phyloP scores from a whole-genome alignment of 2,329 filamentous ascomycete genomes.

The Gnomoniopsis sp. region DNA sequence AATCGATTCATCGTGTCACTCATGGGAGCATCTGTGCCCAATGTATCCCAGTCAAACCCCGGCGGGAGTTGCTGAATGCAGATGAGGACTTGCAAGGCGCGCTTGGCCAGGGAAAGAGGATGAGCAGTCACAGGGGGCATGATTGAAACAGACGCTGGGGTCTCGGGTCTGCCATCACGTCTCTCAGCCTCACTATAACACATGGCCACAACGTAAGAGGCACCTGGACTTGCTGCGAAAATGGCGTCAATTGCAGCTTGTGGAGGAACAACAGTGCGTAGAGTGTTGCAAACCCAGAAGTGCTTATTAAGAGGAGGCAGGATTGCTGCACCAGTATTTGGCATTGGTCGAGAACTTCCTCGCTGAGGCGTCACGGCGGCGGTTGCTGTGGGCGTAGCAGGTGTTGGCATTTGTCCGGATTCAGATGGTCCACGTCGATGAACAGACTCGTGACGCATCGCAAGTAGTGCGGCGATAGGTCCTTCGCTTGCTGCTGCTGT shows the following conservation, averaged over 20 bases:
- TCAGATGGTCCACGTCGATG: conserved; percentile 11
- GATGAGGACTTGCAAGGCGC: conserved; percentile 42
- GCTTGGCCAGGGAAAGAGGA: conserved; percentile 44
- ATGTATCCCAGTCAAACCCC: conserved; percentile 23
- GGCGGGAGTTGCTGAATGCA: conserved; percentile 45
- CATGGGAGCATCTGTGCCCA: conserved; percentile 25
- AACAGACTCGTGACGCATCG: conserved; percentile 20
- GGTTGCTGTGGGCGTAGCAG: conserved; percentile 5
- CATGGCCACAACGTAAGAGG: conserved; percentile 27
- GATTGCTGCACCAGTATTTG: conserved; percentile 15
- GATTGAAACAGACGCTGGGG: conserved; percentile 21
- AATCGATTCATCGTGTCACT: conserved; percentile 30
- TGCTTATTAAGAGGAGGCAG: conserved; percentile 22
- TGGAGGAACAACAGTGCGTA: conserved; percentile 32
- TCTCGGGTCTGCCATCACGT: conserved; percentile 26
- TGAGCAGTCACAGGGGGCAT: conserved; percentile 37
- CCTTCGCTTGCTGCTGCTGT: conserved; percentile 27
- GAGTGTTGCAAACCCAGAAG: conserved; percentile 28
- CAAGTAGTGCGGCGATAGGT: conserved; percentile 28
- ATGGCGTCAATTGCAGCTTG: conserved; percentile 32
- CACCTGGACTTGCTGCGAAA: conserved; percentile 23
- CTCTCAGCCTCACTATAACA: conserved; percentile 31
- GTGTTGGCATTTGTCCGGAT: conserved; percentile 20
- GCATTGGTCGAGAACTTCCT: neutral
- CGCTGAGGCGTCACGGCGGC: neutral